Conservation (phyloP, 1,284 basidiomycete species). For the Leccinum glutinopallens region DNA sequence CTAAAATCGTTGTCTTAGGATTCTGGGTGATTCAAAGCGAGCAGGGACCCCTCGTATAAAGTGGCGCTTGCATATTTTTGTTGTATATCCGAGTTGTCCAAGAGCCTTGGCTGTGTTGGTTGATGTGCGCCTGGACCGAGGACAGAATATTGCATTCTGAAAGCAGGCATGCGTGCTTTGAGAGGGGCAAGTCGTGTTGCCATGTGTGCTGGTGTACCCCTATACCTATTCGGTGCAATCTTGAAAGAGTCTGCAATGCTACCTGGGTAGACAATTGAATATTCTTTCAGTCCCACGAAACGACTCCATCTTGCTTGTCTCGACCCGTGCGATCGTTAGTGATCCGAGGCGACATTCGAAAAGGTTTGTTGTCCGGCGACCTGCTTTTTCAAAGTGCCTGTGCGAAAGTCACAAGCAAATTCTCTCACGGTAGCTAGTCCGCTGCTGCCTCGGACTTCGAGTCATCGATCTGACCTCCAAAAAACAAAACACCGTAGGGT, state of each 20-base stretch:
- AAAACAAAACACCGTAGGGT: background rate
- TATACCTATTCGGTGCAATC: background rate
- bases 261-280: background rate
- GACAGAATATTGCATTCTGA: background rate
- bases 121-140: background rate
- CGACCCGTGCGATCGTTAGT: background rate
- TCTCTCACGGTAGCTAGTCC: background rate
- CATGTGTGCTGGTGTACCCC: background rate
- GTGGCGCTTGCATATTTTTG: background rate
- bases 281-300: background rate
- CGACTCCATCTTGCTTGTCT: background rate
- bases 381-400: too few species aligned
- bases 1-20: conserved; percentile 14
- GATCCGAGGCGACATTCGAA: background rate
- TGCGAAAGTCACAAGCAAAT: background rate
- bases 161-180: background rate
- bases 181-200: background rate
- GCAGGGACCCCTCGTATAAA: conserved; percentile 5
- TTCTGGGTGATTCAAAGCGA: conserved; percentile 29
- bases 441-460: background rate
- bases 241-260: background rate
- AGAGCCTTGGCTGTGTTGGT: background rate
- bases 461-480: background rate
- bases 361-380: background rate
- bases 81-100: background rate